Evolutionary conservation across 495 filamentous ascomycete species (phyloP), one percentile per base, ranked within the genome.

Genomic region (Achaetomiella virescens): DNA sequence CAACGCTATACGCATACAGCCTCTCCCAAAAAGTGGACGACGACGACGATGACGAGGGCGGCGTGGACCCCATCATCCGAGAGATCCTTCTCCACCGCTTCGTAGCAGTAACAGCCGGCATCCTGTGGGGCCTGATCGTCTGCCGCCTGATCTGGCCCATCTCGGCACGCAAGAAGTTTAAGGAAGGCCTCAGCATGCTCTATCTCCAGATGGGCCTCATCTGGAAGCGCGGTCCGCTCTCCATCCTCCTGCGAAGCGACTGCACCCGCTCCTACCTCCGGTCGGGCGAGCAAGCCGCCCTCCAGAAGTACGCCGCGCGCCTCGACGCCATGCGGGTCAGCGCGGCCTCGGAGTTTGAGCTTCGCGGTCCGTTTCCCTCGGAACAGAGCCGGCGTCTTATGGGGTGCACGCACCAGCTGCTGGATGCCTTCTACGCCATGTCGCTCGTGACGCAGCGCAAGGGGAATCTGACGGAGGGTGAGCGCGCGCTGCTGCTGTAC

Each of bases 181-280:
- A 95, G 66, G 82, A 91, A 53, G 91, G 90, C 12, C 75, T 96
- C 27, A 86, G 85, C 52, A 74, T 95, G 27, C 77, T 98, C 11
- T 96, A 92, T 83, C 78, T 98, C 14, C 85, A 91, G 35, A 90
- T 98, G 88, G 87, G 87, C n/a, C 75, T 97, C 17, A 88, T 97
- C 52, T 98, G 93, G 93, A 91, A 88, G 66, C 83, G 89, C n/a
- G 91, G 93, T n/a, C 93, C 93, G 0, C 75, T 98, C 15, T 84
- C 86, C 1, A 81, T 80, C 14, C 80, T 95, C 27, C 76, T 89
- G 1, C 67, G 73, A 12, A 75, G 69, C 45, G 67, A 76, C 45
- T 70, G 76, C 48, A 70, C 72, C 10, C 75, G 83, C 18, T 75
- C 80, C 10, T 97, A 95, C 67, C 87, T 96, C 78, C 85, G 84